These are phyloP conservation scores for Tuber borchii DNA, from an alignment of 495 filamentous ascomycete genomes.

Conservation along the genomic window DNA sequence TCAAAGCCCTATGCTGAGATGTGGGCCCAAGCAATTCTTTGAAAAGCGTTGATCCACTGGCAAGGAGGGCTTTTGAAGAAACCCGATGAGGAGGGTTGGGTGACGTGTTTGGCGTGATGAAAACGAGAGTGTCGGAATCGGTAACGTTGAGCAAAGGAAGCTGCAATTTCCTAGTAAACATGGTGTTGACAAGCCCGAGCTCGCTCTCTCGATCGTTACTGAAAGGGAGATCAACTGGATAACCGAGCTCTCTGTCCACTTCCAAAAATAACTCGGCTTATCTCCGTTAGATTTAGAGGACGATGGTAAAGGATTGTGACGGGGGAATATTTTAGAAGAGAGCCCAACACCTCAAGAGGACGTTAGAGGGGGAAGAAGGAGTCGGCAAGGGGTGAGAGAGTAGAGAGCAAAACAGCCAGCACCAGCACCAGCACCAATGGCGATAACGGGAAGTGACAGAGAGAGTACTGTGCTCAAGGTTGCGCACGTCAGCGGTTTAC, in stretches of 20 bases:
- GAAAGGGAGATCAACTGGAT: neutral
- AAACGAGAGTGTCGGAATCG: conserved; percentile 33
- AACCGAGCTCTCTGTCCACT: neutral
- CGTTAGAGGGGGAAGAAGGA: neutral
- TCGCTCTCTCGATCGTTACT: neutral
- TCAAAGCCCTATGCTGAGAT: conserved; percentile 42
- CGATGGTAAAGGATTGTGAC: neutral
- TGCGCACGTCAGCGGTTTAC: neutral
- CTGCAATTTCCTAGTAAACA: neutral
- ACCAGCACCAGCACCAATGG: neutral
- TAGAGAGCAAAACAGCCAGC: neutral
- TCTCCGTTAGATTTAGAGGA: neutral
- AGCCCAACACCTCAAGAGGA: neutral
- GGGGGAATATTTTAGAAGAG: neutral
- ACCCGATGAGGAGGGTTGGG: conserved; percentile 25
- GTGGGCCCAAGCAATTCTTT: conserved; percentile 45
- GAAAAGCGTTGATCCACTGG: conserved; percentile 45
- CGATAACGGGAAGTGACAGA: neutral
- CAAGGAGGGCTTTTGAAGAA: conserved; percentile 29
- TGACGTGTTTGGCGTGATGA: conserved; percentile 13
- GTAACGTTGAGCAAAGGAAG: conserved; percentile 22
- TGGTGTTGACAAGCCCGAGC: neutral
- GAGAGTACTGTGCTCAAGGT: neutral
- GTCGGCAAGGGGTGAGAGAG: neutral
- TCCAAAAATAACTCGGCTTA: neutral